Conservation (phyloP, 2,329 filamentous ascomycete species). For the Fusarium subglutinans region DNA sequence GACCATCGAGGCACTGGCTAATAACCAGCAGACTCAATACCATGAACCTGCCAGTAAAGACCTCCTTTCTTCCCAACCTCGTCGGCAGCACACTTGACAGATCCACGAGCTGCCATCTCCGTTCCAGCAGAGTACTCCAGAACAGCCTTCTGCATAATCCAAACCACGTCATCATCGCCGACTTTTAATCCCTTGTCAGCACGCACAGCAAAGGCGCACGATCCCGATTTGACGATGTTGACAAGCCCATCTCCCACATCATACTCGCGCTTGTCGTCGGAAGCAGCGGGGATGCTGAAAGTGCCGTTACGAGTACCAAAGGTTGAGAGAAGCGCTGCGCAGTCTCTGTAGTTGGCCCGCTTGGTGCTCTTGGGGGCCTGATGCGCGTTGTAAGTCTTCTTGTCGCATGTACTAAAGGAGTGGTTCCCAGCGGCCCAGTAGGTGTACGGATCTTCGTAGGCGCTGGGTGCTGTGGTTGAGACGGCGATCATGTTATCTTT, state of each 20-base stretch:
- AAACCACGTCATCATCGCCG: conserved; percentile 29
- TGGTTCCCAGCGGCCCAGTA: conserved; percentile 40
- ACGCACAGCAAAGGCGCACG: conserved; percentile 42
- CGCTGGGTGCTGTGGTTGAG: conserved; percentile 15
- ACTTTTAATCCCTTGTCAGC: conserved; percentile 23
- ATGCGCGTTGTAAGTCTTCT: conserved; percentile 33
- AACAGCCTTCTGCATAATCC: conserved; percentile 25
- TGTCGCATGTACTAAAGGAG: conserved; percentile 42
- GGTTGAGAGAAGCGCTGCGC: conserved; percentile 45
- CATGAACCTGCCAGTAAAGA: conserved; percentile 34
- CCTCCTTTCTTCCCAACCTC: conserved; percentile 14
- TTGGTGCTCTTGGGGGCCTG: conserved; percentile 23
- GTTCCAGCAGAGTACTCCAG: conserved; percentile 26
- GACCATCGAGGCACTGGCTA: neutral
- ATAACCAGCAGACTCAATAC: neutral
- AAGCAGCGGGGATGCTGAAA: conserved; percentile 36
- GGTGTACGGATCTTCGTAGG: conserved; percentile 22
- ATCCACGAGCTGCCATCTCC: conserved; percentile 26
- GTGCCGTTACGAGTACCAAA: conserved; percentile 46
- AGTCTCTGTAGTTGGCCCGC: conserved; percentile 45
- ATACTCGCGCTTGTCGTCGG: conserved; percentile 21
- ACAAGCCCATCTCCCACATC: conserved; percentile 24
- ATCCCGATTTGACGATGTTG: conserved; percentile 39
- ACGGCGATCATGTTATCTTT: conserved; percentile 30
- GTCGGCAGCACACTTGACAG: conserved; percentile 15